Evolutionary conservation across 202 grass and related monocot species (phyloP).

Genomic region (Musa balbisiana): DNA sequence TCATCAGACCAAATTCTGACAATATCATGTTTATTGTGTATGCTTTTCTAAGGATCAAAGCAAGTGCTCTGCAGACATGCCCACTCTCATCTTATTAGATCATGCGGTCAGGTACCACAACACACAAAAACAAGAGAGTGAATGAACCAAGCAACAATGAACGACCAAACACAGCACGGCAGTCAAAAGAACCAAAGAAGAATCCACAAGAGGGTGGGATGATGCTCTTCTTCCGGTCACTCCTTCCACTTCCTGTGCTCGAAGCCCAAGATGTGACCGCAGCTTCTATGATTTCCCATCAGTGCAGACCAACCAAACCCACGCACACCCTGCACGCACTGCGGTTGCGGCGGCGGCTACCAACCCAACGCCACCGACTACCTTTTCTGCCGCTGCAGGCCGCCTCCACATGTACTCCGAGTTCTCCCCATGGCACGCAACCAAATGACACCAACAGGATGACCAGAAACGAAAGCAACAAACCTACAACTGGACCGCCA

Average conservation of each 20-base stretch:
- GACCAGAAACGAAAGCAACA: background rate
- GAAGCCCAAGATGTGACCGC: background rate
- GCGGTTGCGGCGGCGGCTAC: background rate
- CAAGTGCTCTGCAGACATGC: no score
- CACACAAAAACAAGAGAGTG: no score
- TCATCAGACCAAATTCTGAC: no score
- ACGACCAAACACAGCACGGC: background rate
- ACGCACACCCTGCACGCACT: background rate
- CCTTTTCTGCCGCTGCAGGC: background rate
- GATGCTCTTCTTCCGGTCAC: background rate
- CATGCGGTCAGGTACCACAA: no score
- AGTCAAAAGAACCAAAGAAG: background rate
- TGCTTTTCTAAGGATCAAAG: no score
- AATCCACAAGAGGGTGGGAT: background rate
- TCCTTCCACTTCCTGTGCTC: background rate
- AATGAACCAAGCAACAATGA: no score
- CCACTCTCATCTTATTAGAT: no score
- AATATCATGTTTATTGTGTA: no score
- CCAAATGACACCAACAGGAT: background rate
- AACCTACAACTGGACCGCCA: background rate
- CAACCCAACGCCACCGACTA: background rate
- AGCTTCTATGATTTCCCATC: slow-evolving; percentile 3
- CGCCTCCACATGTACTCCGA: background rate
- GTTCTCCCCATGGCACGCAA: background rate
- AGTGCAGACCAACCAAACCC: no score